Evolutionary conservation across 139 green algal species (phyloP).

Genomic region (Monoraphidium neglectum): DNA sequence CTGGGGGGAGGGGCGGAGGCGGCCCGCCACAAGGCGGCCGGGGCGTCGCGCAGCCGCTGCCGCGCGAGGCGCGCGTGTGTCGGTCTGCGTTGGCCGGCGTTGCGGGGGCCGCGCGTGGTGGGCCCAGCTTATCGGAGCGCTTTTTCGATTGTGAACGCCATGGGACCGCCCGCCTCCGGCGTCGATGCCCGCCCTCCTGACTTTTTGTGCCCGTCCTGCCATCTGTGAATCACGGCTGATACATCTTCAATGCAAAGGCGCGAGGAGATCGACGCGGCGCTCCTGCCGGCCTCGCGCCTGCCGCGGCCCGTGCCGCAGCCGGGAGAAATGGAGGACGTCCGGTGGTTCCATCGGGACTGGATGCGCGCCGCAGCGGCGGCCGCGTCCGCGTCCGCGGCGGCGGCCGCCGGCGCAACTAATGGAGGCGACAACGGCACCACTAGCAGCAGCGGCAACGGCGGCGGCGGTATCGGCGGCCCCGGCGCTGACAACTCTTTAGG

Average conservation of each 20-base stretch:
- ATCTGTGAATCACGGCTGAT: no score
- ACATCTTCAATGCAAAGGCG: no score
- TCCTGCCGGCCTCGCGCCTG: conserved; percentile 8
- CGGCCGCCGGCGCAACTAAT: no score
- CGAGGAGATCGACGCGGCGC: conserved; percentile 10
- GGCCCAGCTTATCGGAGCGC: background rate
- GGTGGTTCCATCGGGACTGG: conserved; percentile 69
- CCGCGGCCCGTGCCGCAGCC: conserved; percentile 35
- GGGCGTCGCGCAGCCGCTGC: background rate
- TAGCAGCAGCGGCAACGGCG: no score
- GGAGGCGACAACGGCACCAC: background rate
- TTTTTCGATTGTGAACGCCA: background rate
- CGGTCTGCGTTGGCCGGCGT: background rate
- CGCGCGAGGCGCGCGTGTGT: background rate
- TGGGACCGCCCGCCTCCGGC: no score
- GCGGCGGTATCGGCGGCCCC: no score
- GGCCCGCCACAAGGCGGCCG: background rate
- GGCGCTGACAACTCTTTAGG: background rate
- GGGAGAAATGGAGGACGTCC: conserved; percentile 65
- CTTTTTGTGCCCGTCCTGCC: no score
- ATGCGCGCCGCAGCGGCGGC: conserved; percentile 17
- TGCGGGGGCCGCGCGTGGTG: background rate
- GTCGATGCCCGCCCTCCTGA: no score
- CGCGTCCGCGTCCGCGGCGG: no score
- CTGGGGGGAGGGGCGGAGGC: background rate